phyloP scores from a whole-genome alignment of 2,329 filamentous ascomycete genomes.

The Harringtonia aguacate region DNA sequence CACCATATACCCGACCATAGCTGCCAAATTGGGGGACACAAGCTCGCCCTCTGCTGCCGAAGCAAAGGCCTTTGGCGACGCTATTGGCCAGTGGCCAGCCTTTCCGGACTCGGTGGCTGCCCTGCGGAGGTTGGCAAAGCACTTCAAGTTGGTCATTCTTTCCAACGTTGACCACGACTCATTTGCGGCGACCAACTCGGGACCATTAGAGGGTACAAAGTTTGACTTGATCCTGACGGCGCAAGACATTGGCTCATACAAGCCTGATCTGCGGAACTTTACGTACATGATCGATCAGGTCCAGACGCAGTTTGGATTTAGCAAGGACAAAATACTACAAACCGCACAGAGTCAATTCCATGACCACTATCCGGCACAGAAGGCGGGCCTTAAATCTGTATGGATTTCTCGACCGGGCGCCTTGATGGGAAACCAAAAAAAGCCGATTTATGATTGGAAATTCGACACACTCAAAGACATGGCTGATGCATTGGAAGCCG shows the following conservation, averaged over 20 bases:
- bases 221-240: constrained; percentile 60
- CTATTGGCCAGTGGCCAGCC: constrained; percentile 42
- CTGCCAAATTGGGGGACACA: constrained; percentile 27
- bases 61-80: constrained; percentile 36
- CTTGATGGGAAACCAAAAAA: constrained; percentile 11
- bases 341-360: constrained; percentile 60
- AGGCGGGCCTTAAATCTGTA: constrained; percentile 42
- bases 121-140: constrained; percentile 33
- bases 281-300: constrained; percentile 49
- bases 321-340: not conserved
- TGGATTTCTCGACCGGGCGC: constrained; percentile 46
- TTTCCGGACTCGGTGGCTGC: constrained; percentile 48
- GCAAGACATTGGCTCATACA: constrained; percentile 61
- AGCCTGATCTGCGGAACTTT: constrained; percentile 56
- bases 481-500: constrained; percentile 44
- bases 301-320: constrained; percentile 40
- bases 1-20: constrained; percentile 33
- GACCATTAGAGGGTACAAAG: constrained; percentile 19
- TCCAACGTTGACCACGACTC: constrained; percentile 45
- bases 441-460: constrained; percentile 38
- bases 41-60: constrained; percentile 22
- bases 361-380: constrained; percentile 55
- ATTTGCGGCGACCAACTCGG: constrained; percentile 18
- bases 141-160: constrained; percentile 49
- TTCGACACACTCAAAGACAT: constrained; percentile 48